phyloP scores from a whole-genome alignment of 371 early-diverging fungal genomes.

The Mortierella sp. region DNA sequence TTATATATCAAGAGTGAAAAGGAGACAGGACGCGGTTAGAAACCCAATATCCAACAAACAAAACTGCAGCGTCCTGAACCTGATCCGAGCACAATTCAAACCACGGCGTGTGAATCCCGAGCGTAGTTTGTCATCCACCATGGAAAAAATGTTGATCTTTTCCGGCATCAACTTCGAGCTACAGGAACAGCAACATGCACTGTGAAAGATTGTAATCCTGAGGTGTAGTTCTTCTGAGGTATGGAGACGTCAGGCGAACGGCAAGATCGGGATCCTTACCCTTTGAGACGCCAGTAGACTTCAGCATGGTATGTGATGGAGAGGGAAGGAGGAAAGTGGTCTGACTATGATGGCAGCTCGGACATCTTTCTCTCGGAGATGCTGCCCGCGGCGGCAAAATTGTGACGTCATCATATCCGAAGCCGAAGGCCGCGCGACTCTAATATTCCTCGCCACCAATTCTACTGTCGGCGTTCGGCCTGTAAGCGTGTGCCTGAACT shows the following conservation, averaged over 20 bases:
- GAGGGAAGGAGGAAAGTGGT: background rate
- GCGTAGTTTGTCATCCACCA: background rate
- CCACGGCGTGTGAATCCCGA: background rate
- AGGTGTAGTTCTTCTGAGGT: background rate
- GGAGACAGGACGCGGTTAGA: background rate
- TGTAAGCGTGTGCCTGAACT: too few relatives aligned
- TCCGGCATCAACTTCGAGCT: background rate
- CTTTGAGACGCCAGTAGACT: constrained; percentile 12
- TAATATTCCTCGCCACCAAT: too few relatives aligned
- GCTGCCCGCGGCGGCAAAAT: too few relatives aligned
- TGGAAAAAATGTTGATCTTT: background rate
- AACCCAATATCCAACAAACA: background rate
- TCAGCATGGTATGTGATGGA: background rate
- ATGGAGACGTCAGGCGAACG: background rate
- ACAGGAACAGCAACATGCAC: constrained; percentile 1
- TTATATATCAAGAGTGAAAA: background rate
- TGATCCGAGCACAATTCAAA: background rate
- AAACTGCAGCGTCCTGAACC: background rate
- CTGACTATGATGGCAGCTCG: background rate
- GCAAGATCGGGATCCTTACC: constrained; percentile 2
- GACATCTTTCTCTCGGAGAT: too few relatives aligned
- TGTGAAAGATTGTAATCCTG: background rate
- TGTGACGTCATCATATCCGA: background rate
- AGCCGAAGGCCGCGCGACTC: too few relatives aligned
- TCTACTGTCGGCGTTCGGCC: too few relatives aligned